Evolutionary conservation across 345 rosid species (phyloP).

Genomic region (Theobroma cacao): DNA sequence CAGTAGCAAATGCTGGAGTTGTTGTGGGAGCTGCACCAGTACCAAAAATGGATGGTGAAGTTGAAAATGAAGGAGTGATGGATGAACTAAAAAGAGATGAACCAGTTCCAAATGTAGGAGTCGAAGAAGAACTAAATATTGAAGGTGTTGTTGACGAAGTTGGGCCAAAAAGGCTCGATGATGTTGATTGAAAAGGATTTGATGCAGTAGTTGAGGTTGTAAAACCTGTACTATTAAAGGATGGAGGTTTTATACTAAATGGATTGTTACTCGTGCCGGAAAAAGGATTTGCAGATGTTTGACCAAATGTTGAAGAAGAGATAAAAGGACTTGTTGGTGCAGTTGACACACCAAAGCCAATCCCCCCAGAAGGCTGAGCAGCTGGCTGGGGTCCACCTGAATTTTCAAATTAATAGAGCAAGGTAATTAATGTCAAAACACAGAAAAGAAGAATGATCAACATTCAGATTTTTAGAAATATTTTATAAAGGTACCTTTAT

Average conservation of each 20-base stretch:
- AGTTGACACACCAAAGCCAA: conserved; percentile 51
- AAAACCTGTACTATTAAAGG: conserved; percentile 40
- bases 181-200: conserved; percentile 31
- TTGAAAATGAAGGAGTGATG: conserved; percentile 49
- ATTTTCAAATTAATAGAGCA: conserved; percentile 7
- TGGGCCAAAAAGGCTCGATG: conserved; percentile 50
- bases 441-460: background rate
- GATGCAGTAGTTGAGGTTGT: conserved; percentile 34
- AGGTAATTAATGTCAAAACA: background rate
- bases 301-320: conserved; percentile 42
- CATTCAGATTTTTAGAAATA: background rate
- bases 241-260: conserved; percentile 47
- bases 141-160: conserved; percentile 41
- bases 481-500: conserved; percentile 59
- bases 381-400: conserved; percentile 75
- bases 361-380: conserved; percentile 58
- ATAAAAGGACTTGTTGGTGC: conserved; percentile 52
- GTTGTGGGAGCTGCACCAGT: background rate
- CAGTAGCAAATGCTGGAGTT: background rate
- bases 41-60: conserved; percentile 38
- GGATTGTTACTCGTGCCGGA: conserved; percentile 42
- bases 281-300: conserved; percentile 56
- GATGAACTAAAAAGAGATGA: conserved; percentile 51
- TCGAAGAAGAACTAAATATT: conserved; percentile 41
- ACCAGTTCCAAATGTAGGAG: conserved; percentile 43